Conservation (phyloP, 23 red algal genomes). For the Gracilaria caudata region DNA sequence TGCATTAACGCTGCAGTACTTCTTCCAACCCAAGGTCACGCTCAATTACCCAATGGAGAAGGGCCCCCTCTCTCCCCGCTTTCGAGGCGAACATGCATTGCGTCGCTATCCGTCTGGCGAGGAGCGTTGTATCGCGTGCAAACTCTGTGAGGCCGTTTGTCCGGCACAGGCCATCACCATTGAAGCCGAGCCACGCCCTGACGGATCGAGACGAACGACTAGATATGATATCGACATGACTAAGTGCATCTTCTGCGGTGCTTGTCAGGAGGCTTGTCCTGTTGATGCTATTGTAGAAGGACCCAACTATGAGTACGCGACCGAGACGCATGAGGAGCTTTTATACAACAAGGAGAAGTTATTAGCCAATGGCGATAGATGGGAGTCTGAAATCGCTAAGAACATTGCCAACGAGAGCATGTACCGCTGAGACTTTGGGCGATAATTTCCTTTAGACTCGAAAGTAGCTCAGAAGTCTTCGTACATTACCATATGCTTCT, state of each 20-base stretch:
- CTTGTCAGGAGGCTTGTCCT: constrained; percentile 99
- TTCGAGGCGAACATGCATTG: constrained; percentile 98
- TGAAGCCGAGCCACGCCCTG: constrained; percentile 97
- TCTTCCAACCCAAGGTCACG: constrained; percentile 94
- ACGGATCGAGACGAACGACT: constrained; percentile 97
- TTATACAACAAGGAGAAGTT: constrained; percentile 99
- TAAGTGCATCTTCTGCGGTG: constrained; percentile 99
- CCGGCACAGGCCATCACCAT: constrained; percentile 99
- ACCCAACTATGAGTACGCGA: constrained; percentile 95
- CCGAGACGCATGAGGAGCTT: constrained; percentile 99
- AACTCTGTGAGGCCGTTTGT: constrained; percentile 95
- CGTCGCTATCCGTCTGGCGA: constrained; percentile 95
- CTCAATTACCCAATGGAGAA: constrained; percentile 99
- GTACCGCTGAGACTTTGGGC: constrained; percentile 78
- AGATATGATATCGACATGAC: constrained; percentile 99
- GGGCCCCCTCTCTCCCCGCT: constrained; percentile 94
- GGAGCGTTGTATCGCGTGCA: constrained; percentile 99
- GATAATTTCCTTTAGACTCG: background rate
- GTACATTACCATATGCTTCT: background rate
- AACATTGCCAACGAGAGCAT: constrained; percentile 87
- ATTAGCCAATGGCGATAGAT: constrained; percentile 95
- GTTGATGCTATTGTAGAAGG: constrained; percentile 99
- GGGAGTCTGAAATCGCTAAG: constrained; percentile 95
- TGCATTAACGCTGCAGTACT: constrained; percentile 84
- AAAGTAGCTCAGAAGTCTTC: background rate